phyloP scores from a whole-genome alignment of 2,329 filamentous ascomycete genomes.

The Ascochyta rabiei region DNA sequence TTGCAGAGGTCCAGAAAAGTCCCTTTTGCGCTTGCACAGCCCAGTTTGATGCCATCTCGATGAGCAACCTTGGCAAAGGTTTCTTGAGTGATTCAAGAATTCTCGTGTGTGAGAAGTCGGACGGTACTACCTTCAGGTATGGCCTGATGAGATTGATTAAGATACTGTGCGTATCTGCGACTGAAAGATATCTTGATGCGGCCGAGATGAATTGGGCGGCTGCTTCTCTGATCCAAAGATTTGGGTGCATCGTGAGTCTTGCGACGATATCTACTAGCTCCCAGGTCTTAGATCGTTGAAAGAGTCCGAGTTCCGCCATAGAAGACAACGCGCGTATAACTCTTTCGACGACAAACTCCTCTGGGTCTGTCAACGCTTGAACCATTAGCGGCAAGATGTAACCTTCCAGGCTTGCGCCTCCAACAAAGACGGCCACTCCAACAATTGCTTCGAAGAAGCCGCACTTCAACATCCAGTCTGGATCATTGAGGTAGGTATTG shows the following conservation, averaged over 20 bases:
- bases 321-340: slow-evolving; percentile 86
- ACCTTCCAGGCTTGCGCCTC: slow-evolving; percentile 86
- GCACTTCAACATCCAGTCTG: slow-evolving; percentile 95
- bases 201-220: slow-evolving; percentile 82
- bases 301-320: slow-evolving; percentile 84
- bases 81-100: slow-evolving; percentile 83
- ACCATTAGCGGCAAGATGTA: slow-evolving; percentile 97
- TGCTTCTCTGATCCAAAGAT: slow-evolving; percentile 92
- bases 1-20: slow-evolving; percentile 82
- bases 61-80: slow-evolving; percentile 77
- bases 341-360: slow-evolving; percentile 92
- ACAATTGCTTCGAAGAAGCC: slow-evolving; percentile 96
- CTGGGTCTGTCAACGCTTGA: slow-evolving; percentile 88
- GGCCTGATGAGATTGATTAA: slow-evolving; percentile 79
- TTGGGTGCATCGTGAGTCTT: slow-evolving; percentile 91
- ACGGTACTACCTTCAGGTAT: slow-evolving; percentile 76
- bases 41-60: slow-evolving; percentile 88
- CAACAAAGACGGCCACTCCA: slow-evolving; percentile 88
- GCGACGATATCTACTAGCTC: slow-evolving; percentile 83
- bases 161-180: slow-evolving; percentile 83
- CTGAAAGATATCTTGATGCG: slow-evolving; percentile 74
- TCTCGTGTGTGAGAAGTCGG: slow-evolving; percentile 72
- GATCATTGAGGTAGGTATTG: slow-evolving; percentile 95
- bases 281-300: slow-evolving; percentile 84
- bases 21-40: slow-evolving; percentile 80